Percentiles rank a stretch among this genome's conserved stretches.
Conservation (phyloP, 2,329 filamentous ascomycete genomes). For the Fusarium neocosmosporiellum region DNA sequence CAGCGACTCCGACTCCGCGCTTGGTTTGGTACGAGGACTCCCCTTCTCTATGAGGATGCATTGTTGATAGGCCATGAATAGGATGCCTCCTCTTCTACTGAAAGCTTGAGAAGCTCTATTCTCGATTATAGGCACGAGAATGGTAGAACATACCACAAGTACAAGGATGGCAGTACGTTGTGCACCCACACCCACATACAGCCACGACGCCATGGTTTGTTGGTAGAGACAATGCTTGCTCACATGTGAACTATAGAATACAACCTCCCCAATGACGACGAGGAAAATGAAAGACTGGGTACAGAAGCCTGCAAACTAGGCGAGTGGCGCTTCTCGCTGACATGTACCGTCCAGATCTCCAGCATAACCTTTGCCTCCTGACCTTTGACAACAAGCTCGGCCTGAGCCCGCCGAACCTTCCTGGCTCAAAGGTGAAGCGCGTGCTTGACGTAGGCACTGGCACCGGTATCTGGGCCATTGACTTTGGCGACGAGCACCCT, state of each 20-base stretch:
- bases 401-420: background rate
- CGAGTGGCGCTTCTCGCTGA: background rate
- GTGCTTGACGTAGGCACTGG: constrained; percentile 1
- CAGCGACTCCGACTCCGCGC: background rate
- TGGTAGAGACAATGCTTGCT: background rate
- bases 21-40: background rate
- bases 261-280: background rate
- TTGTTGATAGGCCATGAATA: background rate
- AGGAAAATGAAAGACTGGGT: background rate
- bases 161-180: background rate
- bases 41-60: background rate
- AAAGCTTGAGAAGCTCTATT: background rate
- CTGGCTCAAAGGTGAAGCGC: background rate
- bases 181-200: background rate
- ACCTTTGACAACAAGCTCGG: constrained; percentile 7
- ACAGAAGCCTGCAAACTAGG: background rate
- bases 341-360: background rate
- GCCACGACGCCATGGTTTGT: background rate
- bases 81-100: background rate
- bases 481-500: constrained; percentile 7
- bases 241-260: background rate
- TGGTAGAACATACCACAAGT: background rate
- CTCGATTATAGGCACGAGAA: background rate
- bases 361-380: constrained; percentile 2
- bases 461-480: constrained; percentile 8